Conservation (phyloP, 306 rosid species). For the Pterocarpus santalinus region DNA sequence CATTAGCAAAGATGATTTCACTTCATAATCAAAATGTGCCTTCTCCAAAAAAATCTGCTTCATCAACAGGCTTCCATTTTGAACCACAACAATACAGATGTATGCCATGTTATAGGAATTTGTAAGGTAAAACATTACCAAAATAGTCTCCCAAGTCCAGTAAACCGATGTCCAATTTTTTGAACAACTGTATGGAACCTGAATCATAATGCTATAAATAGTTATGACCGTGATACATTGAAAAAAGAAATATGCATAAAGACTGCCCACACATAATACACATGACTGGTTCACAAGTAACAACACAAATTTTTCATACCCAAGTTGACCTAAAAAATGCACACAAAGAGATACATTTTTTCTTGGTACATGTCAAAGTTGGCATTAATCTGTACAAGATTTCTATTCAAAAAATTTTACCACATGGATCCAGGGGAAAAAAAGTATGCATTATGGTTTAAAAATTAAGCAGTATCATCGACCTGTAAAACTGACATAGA, state of each 20-base stretch:
- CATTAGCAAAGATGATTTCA: constrained; percentile 18
- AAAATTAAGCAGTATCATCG: background rate
- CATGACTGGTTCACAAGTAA: background rate
- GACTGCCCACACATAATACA: background rate
- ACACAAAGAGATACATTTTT: background rate
- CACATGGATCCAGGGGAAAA: background rate
- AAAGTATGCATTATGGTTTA: background rate
- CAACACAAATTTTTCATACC: background rate
- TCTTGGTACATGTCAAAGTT: background rate
- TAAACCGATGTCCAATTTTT: constrained; percentile 61
- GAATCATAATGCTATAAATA: constrained; percentile 44
- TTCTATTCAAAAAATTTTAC: too few relatives aligned
- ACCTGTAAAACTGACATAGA: background rate
- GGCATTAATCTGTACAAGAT: background rate
- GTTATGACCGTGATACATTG: constrained; percentile 33
- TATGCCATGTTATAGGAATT: background rate
- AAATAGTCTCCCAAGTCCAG: constrained; percentile 63
- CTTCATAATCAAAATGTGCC: background rate
- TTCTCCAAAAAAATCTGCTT: background rate
- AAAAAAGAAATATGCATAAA: background rate
- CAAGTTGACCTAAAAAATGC: background rate
- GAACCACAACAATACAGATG: background rate
- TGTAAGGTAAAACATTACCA: constrained; percentile 53
- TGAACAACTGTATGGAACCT: constrained; percentile 64
- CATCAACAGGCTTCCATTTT: background rate